Evolutionary conservation across 78 protist species (phyloP).

Genomic region (Guillardia theta): DNA sequence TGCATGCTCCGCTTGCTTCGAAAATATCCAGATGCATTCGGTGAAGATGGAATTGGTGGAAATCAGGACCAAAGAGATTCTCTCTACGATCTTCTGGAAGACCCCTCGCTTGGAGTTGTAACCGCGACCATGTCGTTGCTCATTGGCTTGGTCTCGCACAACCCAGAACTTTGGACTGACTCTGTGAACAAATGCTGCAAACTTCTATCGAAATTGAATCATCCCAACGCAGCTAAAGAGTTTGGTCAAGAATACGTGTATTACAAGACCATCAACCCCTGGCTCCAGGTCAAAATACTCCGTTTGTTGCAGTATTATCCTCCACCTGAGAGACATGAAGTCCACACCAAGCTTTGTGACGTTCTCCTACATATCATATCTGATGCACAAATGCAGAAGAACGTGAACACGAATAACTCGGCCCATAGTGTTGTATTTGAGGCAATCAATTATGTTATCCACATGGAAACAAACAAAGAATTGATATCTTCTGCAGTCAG

Average conservation of each 20-base stretch:
- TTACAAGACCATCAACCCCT: conserved; percentile 90
- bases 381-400: conserved; percentile 70
- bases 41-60: background rate
- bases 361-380: conserved; percentile 57
- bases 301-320: conserved; percentile 87
- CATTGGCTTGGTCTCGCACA: conserved; percentile 55
- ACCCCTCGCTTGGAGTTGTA: conserved; percentile 74
- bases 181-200: conserved; percentile 49
- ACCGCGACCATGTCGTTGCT: conserved; percentile 71
- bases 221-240: conserved; percentile 30
- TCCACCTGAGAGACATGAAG: conserved; percentile 60
- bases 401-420: conserved; percentile 61
- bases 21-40: conserved; percentile 66
- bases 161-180: conserved; percentile 23
- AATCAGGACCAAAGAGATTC: background rate
- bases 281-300: conserved; percentile 91
- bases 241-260: conserved; percentile 83
- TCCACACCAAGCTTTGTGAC: background rate
- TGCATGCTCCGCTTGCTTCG: conserved; percentile 90
- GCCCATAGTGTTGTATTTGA: conserved; percentile 88
- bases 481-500: background rate
- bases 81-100: conserved; percentile 71
- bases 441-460: conserved; percentile 84
- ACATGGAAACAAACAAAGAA: conserved; percentile 18
- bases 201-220: conserved; percentile 43